Evolutionary conservation across 495 filamentous ascomycete species (phyloP).

Genomic region (Pyrenopolyporus hunteri): DNA sequence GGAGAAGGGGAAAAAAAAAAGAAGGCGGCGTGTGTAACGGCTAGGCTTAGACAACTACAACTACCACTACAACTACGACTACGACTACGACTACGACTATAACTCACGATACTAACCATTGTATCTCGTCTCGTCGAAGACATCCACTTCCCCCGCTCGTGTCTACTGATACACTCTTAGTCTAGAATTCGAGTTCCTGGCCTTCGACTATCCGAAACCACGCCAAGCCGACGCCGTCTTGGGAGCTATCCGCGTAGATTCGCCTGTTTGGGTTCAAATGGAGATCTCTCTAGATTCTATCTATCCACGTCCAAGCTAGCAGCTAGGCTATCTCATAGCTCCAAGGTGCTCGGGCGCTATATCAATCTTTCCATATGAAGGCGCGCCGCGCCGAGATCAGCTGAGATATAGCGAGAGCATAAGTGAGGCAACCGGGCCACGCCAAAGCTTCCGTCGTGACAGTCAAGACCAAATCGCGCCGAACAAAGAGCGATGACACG

Average conservation of each 20-base stretch:
- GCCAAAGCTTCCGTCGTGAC: not conserved
- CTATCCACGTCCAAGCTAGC: constrained; percentile 23
- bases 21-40: too few relatives aligned
- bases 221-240: constrained; percentile 30
- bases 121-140: too few relatives aligned
- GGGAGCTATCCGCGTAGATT: constrained; percentile 17
- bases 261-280: constrained; percentile 2
- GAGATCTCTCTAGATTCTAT: constrained; percentile 17
- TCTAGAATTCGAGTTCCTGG: not conserved
- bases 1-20: too few relatives aligned
- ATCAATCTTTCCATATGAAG: constrained; percentile 7
- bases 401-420: constrained; percentile 26
- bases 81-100: too few relatives aligned
- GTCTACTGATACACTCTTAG: not conserved
- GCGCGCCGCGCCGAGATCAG: constrained; percentile 25
- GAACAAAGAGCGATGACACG: constrained; percentile 10
- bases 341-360: constrained; percentile 17
- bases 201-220: constrained; percentile 15
- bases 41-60: too few relatives aligned
- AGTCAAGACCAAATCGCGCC: constrained; percentile 1
- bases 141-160: not conserved
- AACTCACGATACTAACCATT: too few relatives aligned
- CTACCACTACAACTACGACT: too few relatives aligned
- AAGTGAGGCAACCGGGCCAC: constrained; percentile 25
- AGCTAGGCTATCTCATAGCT: constrained; percentile 26